phyloP scores from a whole-genome alignment of 805 yeast genomes.

The Candida sphagnicola region DNA sequence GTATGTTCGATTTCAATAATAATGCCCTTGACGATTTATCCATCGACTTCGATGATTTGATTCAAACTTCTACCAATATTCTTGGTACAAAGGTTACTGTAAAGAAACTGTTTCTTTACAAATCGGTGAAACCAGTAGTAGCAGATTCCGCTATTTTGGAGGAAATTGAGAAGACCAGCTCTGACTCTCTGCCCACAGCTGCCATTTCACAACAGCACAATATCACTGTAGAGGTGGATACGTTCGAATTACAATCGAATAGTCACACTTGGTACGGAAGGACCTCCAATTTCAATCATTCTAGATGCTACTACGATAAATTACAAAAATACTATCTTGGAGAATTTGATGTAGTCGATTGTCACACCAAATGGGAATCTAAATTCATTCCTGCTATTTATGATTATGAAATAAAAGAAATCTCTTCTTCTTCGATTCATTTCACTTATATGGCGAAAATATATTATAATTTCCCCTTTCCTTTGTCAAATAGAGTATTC shows the following conservation, averaged over 20 bases:
- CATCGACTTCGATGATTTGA: not conserved
- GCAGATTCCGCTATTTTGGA: too few species aligned
- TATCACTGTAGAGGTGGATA: too few species aligned
- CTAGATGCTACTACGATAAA: not conserved
- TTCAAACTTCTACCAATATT: not conserved
- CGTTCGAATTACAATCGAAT: not conserved
- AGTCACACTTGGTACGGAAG: not conserved
- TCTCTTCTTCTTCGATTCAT: slow-evolving; percentile 10
- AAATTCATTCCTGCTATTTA: slow-evolving; percentile 32
- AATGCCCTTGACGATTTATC: not conserved
- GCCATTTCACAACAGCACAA: too few species aligned
- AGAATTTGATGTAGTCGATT: not conserved
- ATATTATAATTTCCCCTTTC: slow-evolving; percentile 33
- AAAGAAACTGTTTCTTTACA: not conserved
- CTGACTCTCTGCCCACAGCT: too few species aligned
- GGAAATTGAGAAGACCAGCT: too few species aligned
- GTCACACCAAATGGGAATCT: slow-evolving; percentile 34
- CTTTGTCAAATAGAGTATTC: slow-evolving; percentile 32
- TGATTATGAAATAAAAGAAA: slow-evolving; percentile 19
- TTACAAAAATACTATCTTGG: not conserved
- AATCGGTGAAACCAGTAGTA: not conserved
- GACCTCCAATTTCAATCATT: not conserved
- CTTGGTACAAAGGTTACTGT: not conserved
- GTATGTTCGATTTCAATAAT: not conserved
- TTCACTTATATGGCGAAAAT: slow-evolving; percentile 28